A percentile compares a stretch with the other conserved stretches of the same genome.
Evolutionary conservation across 495 filamentous ascomycete genomes (phyloP).

Genomic region (Hapsidospora chrysogenum): DNA sequence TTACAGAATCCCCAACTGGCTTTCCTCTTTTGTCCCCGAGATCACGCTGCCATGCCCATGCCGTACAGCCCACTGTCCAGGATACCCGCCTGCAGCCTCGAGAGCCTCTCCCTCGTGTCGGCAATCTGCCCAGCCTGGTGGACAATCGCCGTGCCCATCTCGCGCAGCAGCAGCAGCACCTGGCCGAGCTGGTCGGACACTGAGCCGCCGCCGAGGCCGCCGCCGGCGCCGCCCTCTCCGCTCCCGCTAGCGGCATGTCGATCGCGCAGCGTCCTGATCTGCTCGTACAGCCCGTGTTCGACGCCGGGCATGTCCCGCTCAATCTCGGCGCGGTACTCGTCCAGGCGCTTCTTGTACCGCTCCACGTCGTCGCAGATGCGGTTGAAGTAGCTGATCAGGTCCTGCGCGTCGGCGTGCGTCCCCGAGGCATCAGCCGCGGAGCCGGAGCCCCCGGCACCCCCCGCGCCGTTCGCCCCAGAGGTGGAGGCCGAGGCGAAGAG

Average conservation of each 20-base stretch:
- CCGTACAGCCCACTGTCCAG: slow-evolving; percentile 23
- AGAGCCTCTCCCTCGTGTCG: slow-evolving; percentile 2
- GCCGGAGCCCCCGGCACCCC: slow-evolving; percentile 3
- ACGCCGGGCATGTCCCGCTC: slow-evolving; percentile 67
- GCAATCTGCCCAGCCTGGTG: slow-evolving; percentile 2
- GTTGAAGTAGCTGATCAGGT: slow-evolving; percentile 65
- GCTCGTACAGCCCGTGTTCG: slow-evolving; percentile 48
- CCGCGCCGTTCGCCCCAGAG: slow-evolving; percentile 18
- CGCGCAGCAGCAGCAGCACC: slow-evolving; percentile 15
- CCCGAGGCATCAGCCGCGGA: slow-evolving; percentile 9
- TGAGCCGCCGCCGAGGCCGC: too few relatives aligned
- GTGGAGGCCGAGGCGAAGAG: slow-evolving; percentile 37
- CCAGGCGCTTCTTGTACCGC: slow-evolving; percentile 45
- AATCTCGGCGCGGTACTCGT: slow-evolving; percentile 58
- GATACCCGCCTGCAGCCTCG: slow-evolving; percentile 4
- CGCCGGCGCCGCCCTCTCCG: slow-evolving; percentile 20
- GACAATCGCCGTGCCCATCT: slow-evolving; percentile 3
- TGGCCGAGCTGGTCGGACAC: slow-evolving; percentile 14
- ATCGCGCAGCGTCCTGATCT: slow-evolving; percentile 46
- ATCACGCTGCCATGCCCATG: neutral
- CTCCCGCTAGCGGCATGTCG: slow-evolving; percentile 30
- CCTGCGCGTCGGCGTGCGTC: slow-evolving; percentile 40
- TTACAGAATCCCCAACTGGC: too few relatives aligned
- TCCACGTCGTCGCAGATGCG: slow-evolving; percentile 56
- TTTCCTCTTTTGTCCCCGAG: too few relatives aligned